These are phyloP conservation scores for Penicillium sp. DNA, from an alignment of 2,329 filamentous ascomycete genomes.

Conservation along the genomic window DNA sequence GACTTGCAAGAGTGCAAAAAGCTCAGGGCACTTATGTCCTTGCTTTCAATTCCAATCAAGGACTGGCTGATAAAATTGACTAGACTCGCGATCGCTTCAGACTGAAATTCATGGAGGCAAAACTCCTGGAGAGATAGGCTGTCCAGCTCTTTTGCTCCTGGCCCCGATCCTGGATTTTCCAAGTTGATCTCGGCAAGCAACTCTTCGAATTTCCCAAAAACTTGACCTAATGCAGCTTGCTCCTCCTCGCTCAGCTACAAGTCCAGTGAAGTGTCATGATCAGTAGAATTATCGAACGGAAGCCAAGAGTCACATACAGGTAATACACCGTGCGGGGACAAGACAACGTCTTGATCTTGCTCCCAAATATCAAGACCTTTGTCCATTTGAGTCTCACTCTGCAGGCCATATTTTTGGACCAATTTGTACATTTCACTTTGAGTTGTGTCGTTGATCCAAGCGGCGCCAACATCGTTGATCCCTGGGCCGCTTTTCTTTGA, in stretches of 20 bases:
- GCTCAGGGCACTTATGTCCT: slow-evolving; percentile 55
- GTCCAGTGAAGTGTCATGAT: no score
- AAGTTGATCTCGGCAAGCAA: slow-evolving; percentile 2
- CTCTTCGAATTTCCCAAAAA: not conserved
- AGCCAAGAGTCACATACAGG: not conserved
- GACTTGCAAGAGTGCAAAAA: slow-evolving; percentile 61
- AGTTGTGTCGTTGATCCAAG: slow-evolving; percentile 64
- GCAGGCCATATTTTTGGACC: slow-evolving; percentile 34
- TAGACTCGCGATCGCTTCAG: slow-evolving; percentile 42
- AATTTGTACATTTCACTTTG: slow-evolving; percentile 53
- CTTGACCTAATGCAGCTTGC: slow-evolving; percentile 3
- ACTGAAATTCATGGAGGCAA: slow-evolving; percentile 6
- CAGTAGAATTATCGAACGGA: slow-evolving; percentile 3
- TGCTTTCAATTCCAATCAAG: slow-evolving; percentile 54
- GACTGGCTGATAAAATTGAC: slow-evolving; percentile 11
- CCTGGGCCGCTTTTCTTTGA: slow-evolving; percentile 20
- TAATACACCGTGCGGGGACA: not conserved
- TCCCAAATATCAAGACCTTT: slow-evolving; percentile 51
- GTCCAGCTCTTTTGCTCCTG: slow-evolving; percentile 14
- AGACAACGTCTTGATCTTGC: not conserved
- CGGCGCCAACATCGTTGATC: slow-evolving; percentile 52
- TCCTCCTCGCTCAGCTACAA: slow-evolving; percentile 3
- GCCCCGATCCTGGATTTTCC: slow-evolving; percentile 2
- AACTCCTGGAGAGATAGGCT: slow-evolving; percentile 6
- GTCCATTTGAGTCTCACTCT: slow-evolving; percentile 55